Conservation (phyloP, 306 rosid genomes). For the Trifolium repens region DNA sequence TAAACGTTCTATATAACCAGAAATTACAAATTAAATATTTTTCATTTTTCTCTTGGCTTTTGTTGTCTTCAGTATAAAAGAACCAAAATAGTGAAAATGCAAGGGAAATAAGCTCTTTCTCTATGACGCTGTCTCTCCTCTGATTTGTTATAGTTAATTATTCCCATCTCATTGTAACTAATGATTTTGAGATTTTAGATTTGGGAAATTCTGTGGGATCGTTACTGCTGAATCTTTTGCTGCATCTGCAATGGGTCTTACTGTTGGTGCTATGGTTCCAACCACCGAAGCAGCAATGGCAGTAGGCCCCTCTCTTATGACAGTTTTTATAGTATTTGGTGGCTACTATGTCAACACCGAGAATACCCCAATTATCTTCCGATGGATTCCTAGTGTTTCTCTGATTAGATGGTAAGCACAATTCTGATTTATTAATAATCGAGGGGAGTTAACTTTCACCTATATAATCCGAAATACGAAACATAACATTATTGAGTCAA, state of each 20-base stretch:
- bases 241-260: slow-evolving; percentile 97
- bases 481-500: slow-evolving; percentile 5
- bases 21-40: slow-evolving; percentile 13
- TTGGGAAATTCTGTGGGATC: slow-evolving; percentile 90
- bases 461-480: slow-evolving; percentile 9
- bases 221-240: slow-evolving; percentile 87
- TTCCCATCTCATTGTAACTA: slow-evolving; percentile 38
- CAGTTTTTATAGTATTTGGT: slow-evolving; percentile 91
- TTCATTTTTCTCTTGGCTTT: slow-evolving; percentile 5
- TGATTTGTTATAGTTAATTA: neutral
- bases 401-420: slow-evolving; percentile 82
- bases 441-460: slow-evolving; percentile 35
- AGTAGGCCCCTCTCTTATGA: slow-evolving; percentile 95
- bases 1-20: neutral
- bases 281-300: slow-evolving; percentile 95
- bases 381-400: slow-evolving; percentile 92
- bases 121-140: neutral
- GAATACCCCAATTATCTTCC: slow-evolving; percentile 88
- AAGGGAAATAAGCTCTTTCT: neutral
- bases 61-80: slow-evolving; percentile 2
- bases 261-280: slow-evolving; percentile 97
- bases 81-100: neutral
- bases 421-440: slow-evolving; percentile 32
- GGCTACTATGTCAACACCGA: slow-evolving; percentile 89
- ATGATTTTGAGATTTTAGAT: slow-evolving; percentile 54